Evolutionary conservation across 1,284 basidiomycete species (phyloP).

Genomic region (Cystobasidium sp.): DNA sequence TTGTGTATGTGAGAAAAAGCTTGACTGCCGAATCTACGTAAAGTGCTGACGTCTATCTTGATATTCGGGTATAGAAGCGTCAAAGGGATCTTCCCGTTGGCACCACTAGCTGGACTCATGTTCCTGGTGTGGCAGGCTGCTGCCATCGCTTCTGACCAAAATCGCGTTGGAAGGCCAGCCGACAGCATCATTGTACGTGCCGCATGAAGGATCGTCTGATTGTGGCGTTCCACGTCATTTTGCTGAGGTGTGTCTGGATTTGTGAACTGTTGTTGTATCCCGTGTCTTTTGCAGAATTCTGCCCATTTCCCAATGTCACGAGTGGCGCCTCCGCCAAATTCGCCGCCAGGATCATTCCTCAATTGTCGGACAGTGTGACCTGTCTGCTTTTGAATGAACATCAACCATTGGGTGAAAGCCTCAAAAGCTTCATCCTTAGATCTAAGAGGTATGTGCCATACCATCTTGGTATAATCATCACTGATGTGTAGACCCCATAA

Average conservation of each 20-base stretch:
- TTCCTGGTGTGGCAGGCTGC: neutral
- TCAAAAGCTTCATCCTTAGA: conserved; percentile 4
- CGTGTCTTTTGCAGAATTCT: conserved; percentile 2
- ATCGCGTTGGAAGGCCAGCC: neutral
- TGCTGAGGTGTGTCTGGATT: conserved; percentile 7
- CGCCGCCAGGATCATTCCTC: conserved; percentile 4
- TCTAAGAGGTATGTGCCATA: neutral
- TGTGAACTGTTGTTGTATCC: conserved; percentile 1
- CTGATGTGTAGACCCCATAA: conserved; percentile 8
- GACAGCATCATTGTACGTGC: neutral
- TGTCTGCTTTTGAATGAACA: conserved; percentile 7
- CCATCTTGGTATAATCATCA: conserved; percentile 11
- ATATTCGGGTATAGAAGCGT: neutral
- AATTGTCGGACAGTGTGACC: neutral
- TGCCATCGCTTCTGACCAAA: conserved; percentile 6
- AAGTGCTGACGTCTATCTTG: neutral
- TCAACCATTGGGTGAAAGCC: neutral
- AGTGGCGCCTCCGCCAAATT: no score
- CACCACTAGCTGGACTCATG: neutral
- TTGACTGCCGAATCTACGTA: neutral
- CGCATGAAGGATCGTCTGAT: neutral
- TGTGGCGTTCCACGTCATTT: conserved; percentile 7
- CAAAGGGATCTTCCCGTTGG: neutral
- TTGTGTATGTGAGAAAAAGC: conserved; percentile 12
- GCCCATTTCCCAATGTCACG: no score